Evolutionary conservation across 495 filamentous ascomycete species (phyloP).

Genomic region (Filosporella fistucella): DNA sequence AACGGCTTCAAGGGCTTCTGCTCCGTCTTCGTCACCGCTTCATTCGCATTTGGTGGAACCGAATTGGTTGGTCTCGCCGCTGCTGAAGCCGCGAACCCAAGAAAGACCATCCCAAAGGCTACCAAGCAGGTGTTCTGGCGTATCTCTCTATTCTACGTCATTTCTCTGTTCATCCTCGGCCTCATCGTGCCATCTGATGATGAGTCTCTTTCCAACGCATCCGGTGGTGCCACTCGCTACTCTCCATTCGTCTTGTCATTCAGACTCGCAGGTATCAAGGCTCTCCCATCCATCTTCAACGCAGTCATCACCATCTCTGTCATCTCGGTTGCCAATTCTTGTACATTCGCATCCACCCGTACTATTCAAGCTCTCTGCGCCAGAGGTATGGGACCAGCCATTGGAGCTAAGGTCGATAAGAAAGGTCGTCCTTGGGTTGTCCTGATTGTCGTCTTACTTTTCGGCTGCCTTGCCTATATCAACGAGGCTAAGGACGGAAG

Average conservation of each 20-base stretch:
- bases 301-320: slow-evolving; percentile 60
- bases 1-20: slow-evolving; percentile 69
- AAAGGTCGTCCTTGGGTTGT: slow-evolving; percentile 51
- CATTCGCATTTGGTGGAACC: slow-evolving; percentile 64
- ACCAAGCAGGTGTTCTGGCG: slow-evolving; percentile 83
- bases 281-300: slow-evolving; percentile 67
- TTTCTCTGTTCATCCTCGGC: slow-evolving; percentile 57
- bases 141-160: slow-evolving; percentile 78
- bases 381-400: slow-evolving; percentile 51
- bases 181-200: slow-evolving; percentile 42
- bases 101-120: slow-evolving; percentile 72
- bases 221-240: slow-evolving; percentile 39
- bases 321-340: slow-evolving; percentile 58
- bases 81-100: slow-evolving; percentile 77
- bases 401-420: slow-evolving; percentile 53
- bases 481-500: slow-evolving; percentile 37
- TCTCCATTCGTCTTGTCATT: slow-evolving; percentile 71
- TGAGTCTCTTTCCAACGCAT: slow-evolving; percentile 19
- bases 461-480: slow-evolving; percentile 52
- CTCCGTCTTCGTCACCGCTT: slow-evolving; percentile 60
- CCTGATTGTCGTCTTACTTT: slow-evolving; percentile 42
- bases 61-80: slow-evolving; percentile 74
- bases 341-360: slow-evolving; percentile 56
- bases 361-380: slow-evolving; percentile 54
- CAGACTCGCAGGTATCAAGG: slow-evolving; percentile 56